Conservation (phyloP, 306 rosid species). For the Trifolium dubium region DNA sequence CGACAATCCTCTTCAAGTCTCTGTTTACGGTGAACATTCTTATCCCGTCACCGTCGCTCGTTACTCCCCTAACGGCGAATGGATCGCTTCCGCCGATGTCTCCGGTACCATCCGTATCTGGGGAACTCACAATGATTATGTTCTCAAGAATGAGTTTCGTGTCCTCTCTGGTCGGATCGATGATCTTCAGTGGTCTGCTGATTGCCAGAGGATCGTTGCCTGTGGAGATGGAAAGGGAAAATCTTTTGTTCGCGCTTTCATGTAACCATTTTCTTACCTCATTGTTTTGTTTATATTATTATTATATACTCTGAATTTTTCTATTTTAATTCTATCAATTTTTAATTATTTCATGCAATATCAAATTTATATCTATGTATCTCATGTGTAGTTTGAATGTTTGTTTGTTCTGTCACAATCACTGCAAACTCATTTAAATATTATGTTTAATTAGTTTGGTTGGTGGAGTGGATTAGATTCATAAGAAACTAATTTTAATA, state of each 20-base stretch:
- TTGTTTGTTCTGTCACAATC: background rate
- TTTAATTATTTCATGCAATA: background rate
- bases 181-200: slow-evolving; percentile 92
- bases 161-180: slow-evolving; percentile 91
- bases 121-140: slow-evolving; percentile 83
- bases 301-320: background rate
- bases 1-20: slow-evolving; percentile 74
- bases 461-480: background rate
- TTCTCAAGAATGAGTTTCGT: slow-evolving; percentile 87
- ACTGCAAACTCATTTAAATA: slow-evolving; percentile 16
- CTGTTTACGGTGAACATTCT: slow-evolving; percentile 85
- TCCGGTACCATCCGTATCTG: slow-evolving; percentile 83
- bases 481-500: too few species aligned
- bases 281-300: too few species aligned
- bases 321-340: background rate
- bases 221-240: slow-evolving; percentile 95
- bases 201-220: slow-evolving; percentile 83
- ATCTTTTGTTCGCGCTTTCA: slow-evolving; percentile 94
- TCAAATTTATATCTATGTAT: background rate
- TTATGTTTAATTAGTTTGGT: background rate
- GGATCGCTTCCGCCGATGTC: slow-evolving; percentile 97
- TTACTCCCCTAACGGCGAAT: slow-evolving; percentile 90
- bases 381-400: background rate
- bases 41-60: slow-evolving; percentile 90
- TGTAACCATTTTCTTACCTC: slow-evolving; percentile 42